Conservation (phyloP, 192 early-diverging fungal species). For the Linnemannia schmuckeri region DNA sequence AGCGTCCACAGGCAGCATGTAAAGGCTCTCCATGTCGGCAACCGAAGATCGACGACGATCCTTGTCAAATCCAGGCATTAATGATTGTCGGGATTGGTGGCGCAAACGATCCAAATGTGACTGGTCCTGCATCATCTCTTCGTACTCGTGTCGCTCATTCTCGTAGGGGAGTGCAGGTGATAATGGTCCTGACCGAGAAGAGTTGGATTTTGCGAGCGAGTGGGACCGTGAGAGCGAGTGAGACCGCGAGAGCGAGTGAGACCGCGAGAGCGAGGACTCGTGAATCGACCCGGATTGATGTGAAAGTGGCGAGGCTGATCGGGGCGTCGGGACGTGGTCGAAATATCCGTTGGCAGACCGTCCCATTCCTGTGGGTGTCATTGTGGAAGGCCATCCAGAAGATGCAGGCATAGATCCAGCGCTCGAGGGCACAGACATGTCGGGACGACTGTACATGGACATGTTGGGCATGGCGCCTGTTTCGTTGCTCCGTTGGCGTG, state of each 20-base stretch:
- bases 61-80: slow-evolving; percentile 22
- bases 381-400: slow-evolving; percentile 24
- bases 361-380: slow-evolving; percentile 23
- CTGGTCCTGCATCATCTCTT: slow-evolving; percentile 47
- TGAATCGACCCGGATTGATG: slow-evolving; percentile 15
- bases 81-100: slow-evolving; percentile 9
- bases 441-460: slow-evolving; percentile 6
- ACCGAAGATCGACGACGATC: slow-evolving; percentile 44
- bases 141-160: slow-evolving; percentile 28
- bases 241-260: slow-evolving; percentile 38
- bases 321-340: slow-evolving; percentile 30
- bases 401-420: slow-evolving; percentile 21
- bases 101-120: slow-evolving; percentile 32
- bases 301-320: slow-evolving; percentile 41
- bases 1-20: slow-evolving; percentile 39
- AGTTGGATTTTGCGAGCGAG: slow-evolving; percentile 42
- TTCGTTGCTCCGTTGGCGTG: slow-evolving; percentile 51
- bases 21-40: slow-evolving; percentile 48
- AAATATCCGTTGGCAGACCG: slow-evolving; percentile 22
- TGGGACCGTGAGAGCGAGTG: slow-evolving; percentile 37
- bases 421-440: slow-evolving; percentile 35
- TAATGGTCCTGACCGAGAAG: slow-evolving; percentile 34
- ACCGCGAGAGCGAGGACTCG: slow-evolving; percentile 29
- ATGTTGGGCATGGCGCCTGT: slow-evolving; percentile 32
- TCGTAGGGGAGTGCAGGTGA: slow-evolving; percentile 30